phyloP scores from a whole-genome alignment of 345 rosid genomes.

The Odontarrhena argentea region DNA sequence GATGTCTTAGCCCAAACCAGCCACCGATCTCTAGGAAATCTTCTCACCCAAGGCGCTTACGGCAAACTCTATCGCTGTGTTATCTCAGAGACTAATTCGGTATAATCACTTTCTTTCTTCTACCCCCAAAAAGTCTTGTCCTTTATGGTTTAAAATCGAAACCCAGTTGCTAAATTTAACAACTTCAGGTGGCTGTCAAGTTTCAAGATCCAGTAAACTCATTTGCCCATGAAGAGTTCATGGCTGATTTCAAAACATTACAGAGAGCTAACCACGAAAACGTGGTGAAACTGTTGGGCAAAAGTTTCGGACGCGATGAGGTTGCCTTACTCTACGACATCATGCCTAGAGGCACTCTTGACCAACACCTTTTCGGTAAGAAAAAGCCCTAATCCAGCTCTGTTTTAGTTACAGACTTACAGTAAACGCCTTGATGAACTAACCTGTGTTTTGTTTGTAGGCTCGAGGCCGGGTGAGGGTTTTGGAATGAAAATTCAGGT shows the following conservation, averaged over 20 bases:
- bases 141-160: constrained; percentile 3
- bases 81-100: background rate
- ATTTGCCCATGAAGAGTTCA: constrained; percentile 64
- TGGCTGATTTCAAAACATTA: constrained; percentile 63
- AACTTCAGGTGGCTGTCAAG: constrained; percentile 68
- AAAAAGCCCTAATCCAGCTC: background rate
- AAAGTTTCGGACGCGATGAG: constrained; percentile 57
- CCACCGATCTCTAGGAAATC: fast-evolving
- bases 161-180: constrained; percentile 3
- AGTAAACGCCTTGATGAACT: background rate
- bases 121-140: background rate
- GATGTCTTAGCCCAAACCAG: background rate
- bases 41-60: constrained; percentile 15
- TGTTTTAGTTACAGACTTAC: background rate
- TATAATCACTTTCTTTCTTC: background rate
- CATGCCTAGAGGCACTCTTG: constrained; percentile 74
- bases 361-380: constrained; percentile 60
- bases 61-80: constrained; percentile 30
- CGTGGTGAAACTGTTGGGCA: constrained; percentile 66
- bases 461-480: background rate
- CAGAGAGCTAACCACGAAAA: constrained; percentile 65
- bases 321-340: constrained; percentile 67
- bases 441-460: constrained; percentile 11
- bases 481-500: background rate
- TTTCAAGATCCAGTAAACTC: constrained; percentile 54